Evolutionary conservation across 179 eudicot species (phyloP).

Genomic region (Amaranthus tricolor): DNA sequence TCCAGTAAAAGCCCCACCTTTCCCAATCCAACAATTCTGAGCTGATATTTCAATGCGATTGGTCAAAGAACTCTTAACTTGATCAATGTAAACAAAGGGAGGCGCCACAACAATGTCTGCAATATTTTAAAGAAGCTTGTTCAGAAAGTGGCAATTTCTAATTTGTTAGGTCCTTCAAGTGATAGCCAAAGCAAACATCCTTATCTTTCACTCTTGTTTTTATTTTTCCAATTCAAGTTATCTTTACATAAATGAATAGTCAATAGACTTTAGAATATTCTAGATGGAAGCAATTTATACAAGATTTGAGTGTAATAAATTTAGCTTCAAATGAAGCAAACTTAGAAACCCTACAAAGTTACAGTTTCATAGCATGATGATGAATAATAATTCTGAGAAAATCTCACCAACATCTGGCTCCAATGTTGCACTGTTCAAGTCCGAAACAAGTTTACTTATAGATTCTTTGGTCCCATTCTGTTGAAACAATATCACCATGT

Average conservation of each 20-base stretch:
- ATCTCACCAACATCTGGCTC: conserved; percentile 95
- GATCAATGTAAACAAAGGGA: conserved; percentile 86
- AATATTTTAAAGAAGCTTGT: conserved; percentile 13
- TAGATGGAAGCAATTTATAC: neutral
- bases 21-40: conserved; percentile 93
- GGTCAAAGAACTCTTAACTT: conserved; percentile 77
- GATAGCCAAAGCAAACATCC: neutral
- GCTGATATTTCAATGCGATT: conserved; percentile 84
- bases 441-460: conserved; percentile 78
- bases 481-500: conserved; percentile 7
- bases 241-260: neutral
- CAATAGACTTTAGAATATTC: neutral
- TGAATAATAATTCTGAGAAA: conserved; percentile 12
- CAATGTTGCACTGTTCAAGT: conserved; percentile 78
- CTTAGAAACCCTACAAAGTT: neutral
- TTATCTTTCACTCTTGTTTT: neutral
- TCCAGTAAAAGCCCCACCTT: conserved; percentile 98
- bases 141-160: conserved; percentile 3
- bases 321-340: neutral
- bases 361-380: neutral
- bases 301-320: neutral
- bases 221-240: no score
- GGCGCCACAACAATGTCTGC: conserved; percentile 97
- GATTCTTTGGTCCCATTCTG: conserved; percentile 95
- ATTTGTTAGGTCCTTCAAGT: neutral